Evolutionary conservation across 768 basidiomycete species (phyloP), one percentile per base, ranked within the genome.

Genomic region (Leucosporidium scottii): DNA sequence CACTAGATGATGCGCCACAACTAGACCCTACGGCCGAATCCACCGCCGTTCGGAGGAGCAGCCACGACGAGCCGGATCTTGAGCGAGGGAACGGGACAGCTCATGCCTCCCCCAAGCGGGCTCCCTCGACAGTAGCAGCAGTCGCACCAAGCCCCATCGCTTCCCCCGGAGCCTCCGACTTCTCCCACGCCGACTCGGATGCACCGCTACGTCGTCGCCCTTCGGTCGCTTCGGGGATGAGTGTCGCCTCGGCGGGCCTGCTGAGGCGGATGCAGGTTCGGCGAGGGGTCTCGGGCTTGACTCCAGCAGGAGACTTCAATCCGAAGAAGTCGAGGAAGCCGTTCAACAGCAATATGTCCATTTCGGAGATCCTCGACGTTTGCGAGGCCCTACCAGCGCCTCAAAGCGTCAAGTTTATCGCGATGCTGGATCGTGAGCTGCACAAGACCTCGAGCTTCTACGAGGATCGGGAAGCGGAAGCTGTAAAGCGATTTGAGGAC

Each of bases 391-490:
- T 25, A 12, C 53, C 53, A 13, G 25, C 53, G 27, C 27, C 18
- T 17, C 53, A 54, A 28, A 88, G 93, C 74, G 75, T 79, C 36
- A 81, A 81, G 9, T 98, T 96, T 80, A 90, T 98, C 67, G 82
- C 84, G 3, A 81, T 85, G 28, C 81, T 97, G 10, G 89, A 96
- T 72, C 76, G 76, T 0, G 87, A 99, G 76, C 80, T 97, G 3
- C 85, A 87, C 27, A 96, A 94, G 77, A 85, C 97, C 18, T 89
- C 90, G 67, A 79, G 80, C 1, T 99, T 99, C 78, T 98, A 90
- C 76, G 74, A 83, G 8, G 85, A 84, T 30, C 83, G 92, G 86
- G 79, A 82, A 81, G 56, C 85, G 83, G 78, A 86, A 84, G 85
- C 78, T 20, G 31, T 64, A 1, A 66, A 73, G 28, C 75, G 80